Conservation (phyloP, 352 stramenopile genomes). For the Phytopythium mirpurense region DNA sequence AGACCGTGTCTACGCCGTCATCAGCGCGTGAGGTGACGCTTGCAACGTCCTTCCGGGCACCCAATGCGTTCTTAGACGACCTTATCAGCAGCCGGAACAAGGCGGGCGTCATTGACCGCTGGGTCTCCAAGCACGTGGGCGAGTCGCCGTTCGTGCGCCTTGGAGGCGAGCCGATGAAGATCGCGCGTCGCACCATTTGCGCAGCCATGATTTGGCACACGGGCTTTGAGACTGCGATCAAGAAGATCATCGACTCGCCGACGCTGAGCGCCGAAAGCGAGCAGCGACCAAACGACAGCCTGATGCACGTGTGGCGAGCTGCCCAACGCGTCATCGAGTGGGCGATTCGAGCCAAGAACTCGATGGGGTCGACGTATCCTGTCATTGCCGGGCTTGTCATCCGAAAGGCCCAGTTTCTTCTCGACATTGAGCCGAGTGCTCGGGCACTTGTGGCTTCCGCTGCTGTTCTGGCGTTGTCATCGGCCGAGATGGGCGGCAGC, state of each 20-base stretch:
- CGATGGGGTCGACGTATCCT: slow-evolving; percentile 79
- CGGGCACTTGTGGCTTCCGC: slow-evolving; percentile 65
- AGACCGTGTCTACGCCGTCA: slow-evolving; percentile 31
- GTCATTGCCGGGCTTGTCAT: slow-evolving; percentile 77
- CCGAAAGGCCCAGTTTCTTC: slow-evolving; percentile 79
- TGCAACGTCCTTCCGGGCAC: slow-evolving; percentile 11
- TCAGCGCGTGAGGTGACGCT: slow-evolving; percentile 14
- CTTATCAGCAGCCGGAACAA: slow-evolving; percentile 58
- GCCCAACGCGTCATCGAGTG: slow-evolving; percentile 86
- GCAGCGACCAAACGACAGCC: slow-evolving; percentile 76
- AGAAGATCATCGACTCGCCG: slow-evolving; percentile 44
- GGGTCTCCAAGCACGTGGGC: slow-evolving; percentile 78
- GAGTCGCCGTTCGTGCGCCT: slow-evolving; percentile 79
- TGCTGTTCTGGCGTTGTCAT: slow-evolving; percentile 52
- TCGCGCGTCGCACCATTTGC: slow-evolving; percentile 77
- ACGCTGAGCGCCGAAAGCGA: slow-evolving; percentile 52
- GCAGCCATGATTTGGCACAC: slow-evolving; percentile 89
- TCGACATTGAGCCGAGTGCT: slow-evolving; percentile 72
- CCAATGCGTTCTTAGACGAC: slow-evolving; percentile 56
- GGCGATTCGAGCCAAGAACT: slow-evolving; percentile 87
- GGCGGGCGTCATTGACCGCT: slow-evolving; percentile 57
- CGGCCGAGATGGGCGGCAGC: slow-evolving; percentile 18
- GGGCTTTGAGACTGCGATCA: slow-evolving; percentile 58
- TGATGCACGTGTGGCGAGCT: slow-evolving; percentile 89
- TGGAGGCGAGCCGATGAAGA: slow-evolving; percentile 82